phyloP scores from a whole-genome alignment of 345 rosid genomes.

The Dimocarpus longan region DNA sequence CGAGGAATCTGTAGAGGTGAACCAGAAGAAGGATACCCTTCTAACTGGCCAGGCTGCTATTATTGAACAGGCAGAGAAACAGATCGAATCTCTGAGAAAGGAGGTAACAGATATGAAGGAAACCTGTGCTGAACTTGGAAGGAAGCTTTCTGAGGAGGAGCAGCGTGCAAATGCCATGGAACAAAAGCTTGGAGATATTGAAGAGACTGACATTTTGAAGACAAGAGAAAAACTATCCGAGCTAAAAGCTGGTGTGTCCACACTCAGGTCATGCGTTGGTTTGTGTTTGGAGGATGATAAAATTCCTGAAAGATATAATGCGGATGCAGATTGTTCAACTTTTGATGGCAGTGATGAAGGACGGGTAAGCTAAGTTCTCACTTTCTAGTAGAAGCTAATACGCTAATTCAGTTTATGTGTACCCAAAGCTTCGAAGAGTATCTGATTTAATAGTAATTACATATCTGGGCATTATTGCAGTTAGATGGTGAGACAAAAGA shows the following conservation, averaged over 20 bases:
- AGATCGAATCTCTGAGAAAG: slow-evolving; percentile 43
- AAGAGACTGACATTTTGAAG: slow-evolving; percentile 52
- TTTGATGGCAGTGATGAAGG: slow-evolving; percentile 32
- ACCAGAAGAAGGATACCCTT: slow-evolving; percentile 44
- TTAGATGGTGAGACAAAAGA: slow-evolving; percentile 32
- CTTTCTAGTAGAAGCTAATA: slow-evolving; percentile 15
- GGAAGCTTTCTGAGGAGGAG: slow-evolving; percentile 55
- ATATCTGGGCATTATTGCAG: slow-evolving; percentile 44
- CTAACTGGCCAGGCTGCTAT: slow-evolving; percentile 39
- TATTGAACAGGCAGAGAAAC: slow-evolving; percentile 43
- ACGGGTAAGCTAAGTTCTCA: slow-evolving; percentile 59
- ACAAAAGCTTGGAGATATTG: slow-evolving; percentile 57
- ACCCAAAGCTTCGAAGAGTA: slow-evolving; percentile 18
- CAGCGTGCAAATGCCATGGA: slow-evolving; percentile 46
- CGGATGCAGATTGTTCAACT: slow-evolving; percentile 25
- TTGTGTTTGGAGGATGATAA: slow-evolving; percentile 36
- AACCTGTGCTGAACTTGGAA: slow-evolving; percentile 44
- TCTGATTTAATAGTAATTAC: slow-evolving; percentile 30
- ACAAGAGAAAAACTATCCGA: slow-evolving; percentile 63
- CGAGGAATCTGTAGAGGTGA: slow-evolving; percentile 42
- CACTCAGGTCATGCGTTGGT: slow-evolving; percentile 60
- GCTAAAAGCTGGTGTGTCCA: slow-evolving; percentile 59
- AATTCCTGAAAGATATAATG: slow-evolving; percentile 34
- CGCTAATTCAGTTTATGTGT: slow-evolving; percentile 21
- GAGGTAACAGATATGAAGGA: slow-evolving; percentile 51